A percentile compares a stretch with the other conserved stretches of the same genome.
phyloP scores from a whole-genome alignment of 805 yeast species.

The Brettanomyces anomalus region DNA sequence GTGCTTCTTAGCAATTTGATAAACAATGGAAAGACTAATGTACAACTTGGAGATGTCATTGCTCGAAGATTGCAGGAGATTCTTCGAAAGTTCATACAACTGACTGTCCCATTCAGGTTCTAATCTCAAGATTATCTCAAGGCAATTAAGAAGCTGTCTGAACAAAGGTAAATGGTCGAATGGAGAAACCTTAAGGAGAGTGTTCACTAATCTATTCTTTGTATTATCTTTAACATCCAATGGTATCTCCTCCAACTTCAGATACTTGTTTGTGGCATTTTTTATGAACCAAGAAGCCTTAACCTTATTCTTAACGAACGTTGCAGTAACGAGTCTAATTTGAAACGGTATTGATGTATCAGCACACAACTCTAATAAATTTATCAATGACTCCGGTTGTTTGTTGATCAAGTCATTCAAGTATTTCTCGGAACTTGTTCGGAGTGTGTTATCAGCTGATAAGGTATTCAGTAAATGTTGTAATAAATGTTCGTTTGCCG shows the following conservation, averaged over 20 bases:
- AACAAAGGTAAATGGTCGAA: conserved; percentile 30
- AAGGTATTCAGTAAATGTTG: conserved; percentile 39
- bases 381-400: conserved; percentile 31
- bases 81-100: conserved; percentile 36
- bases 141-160: conserved; percentile 49
- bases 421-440: conserved; percentile 37
- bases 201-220: conserved; percentile 51
- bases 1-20: conserved; percentile 60
- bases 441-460: conserved; percentile 33
- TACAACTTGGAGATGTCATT: conserved; percentile 36
- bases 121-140: conserved; percentile 42
- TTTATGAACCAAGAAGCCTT: conserved; percentile 50
- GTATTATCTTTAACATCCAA: conserved; percentile 56
- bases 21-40: conserved; percentile 62
- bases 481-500: conserved; percentile 29
- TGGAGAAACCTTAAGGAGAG: conserved; percentile 39
- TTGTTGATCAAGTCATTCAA: conserved; percentile 31
- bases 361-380: conserved; percentile 33
- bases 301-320: conserved; percentile 73
- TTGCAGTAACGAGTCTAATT: conserved; percentile 65
- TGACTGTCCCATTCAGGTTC: conserved; percentile 44
- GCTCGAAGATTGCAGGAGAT: conserved; percentile 32
- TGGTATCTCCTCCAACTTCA: conserved; percentile 19
- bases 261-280: conserved; percentile 15
- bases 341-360: conserved; percentile 34